Percentiles rank a stretch among this genome's conserved stretches.
These are phyloP conservation scores for Cordyceps tenuipes DNA, from an alignment of 2,329 filamentous ascomycete species.

Conservation along the genomic window DNA sequence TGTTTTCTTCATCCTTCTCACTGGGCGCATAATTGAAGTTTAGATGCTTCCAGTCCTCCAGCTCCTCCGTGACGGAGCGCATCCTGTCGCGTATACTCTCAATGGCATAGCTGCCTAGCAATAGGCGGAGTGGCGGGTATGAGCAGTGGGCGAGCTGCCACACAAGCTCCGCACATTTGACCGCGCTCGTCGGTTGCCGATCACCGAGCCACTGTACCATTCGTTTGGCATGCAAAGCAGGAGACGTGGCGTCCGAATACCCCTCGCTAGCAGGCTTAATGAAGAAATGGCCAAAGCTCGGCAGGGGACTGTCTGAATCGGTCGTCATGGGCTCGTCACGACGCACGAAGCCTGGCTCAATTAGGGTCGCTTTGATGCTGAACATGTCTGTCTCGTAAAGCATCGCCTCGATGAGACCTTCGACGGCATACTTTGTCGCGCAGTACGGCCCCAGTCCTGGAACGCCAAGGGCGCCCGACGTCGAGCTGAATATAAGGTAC, in stretches of 20 bases:
- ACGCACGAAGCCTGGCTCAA: conserved; percentile 82
- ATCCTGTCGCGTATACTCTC: conserved; percentile 90
- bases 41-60: conserved; percentile 86
- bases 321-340: conserved; percentile 63
- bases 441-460: conserved; percentile 91
- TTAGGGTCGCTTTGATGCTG: conserved; percentile 87
- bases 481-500: conserved; percentile 92
- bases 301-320: conserved; percentile 47
- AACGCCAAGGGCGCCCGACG: conserved; percentile 83
- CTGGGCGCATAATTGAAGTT: conserved; percentile 44
- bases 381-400: conserved; percentile 88
- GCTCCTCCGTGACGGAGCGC: conserved; percentile 85
- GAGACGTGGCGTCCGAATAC: conserved; percentile 69
- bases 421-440: conserved; percentile 93
- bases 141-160: conserved; percentile 93
- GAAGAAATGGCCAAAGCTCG: conserved; percentile 84
- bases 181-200: conserved; percentile 82
- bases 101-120: conserved; percentile 90
- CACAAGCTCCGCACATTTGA: conserved; percentile 86
- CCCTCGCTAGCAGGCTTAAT: conserved; percentile 78
- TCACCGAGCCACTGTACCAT: conserved; percentile 95
- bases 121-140: conserved; percentile 78
- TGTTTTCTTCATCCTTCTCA: conserved; percentile 10
- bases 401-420: conserved; percentile 93
- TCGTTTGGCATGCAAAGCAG: conserved; percentile 77